Conservation (phyloP, 257 asterid species). For the Solanum sejunctum region DNA sequence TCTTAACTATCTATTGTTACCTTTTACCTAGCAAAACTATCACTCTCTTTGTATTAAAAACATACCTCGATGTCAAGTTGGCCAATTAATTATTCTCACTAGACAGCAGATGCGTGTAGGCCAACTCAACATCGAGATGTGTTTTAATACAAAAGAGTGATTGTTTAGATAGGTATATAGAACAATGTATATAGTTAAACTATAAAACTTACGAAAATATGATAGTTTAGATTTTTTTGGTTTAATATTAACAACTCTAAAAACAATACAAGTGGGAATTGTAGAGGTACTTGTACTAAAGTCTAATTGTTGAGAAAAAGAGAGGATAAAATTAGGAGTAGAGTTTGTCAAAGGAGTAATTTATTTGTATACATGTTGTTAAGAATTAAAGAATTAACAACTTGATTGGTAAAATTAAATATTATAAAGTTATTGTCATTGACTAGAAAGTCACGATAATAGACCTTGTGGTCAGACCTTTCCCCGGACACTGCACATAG, state of each 20-base stretch:
- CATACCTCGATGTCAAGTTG: background rate
- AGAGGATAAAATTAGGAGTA: background rate
- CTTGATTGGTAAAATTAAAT: background rate
- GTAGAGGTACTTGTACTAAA: background rate
- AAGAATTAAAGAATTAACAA: background rate
- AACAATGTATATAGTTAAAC: no score
- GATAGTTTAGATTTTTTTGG: no score
- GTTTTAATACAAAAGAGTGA: background rate
- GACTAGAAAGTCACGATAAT: no score
- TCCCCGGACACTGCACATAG: no score
- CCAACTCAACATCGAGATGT: no score
- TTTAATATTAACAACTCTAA: no score
- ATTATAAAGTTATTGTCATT: no score
- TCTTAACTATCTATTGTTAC: background rate
- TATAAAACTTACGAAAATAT: no score
- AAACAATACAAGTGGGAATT: background rate
- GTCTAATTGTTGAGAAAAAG: background rate
- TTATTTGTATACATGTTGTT: background rate
- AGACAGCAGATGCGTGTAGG: no score
- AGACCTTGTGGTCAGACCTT: no score
- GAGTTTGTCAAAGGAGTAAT: background rate
- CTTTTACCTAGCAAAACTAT: background rate
- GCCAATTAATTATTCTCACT: background rate
- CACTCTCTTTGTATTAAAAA: background rate
- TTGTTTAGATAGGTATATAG: background rate